A percentile compares a stretch with the other conserved stretches of the same genome.
These are phyloP conservation scores for Cystofilobasidium capitatum DNA, from an alignment of 768 basidiomycete species.

Conservation along the genomic window DNA sequence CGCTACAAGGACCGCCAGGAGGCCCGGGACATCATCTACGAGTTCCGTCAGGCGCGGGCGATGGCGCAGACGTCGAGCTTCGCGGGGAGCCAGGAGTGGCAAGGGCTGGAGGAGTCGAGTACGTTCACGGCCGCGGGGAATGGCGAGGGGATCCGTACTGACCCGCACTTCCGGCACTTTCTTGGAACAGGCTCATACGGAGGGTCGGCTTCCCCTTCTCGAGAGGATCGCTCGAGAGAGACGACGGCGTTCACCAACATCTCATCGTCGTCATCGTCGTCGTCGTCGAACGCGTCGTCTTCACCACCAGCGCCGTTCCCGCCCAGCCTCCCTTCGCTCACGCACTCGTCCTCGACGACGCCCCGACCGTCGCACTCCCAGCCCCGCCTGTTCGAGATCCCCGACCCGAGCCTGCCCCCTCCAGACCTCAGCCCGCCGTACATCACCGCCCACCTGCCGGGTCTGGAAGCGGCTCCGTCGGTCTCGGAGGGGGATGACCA, in stretches of 20 bases:
- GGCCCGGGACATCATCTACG: conserved; percentile 11
- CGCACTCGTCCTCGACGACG: background rate
- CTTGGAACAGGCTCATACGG: background rate
- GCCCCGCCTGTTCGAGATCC: conserved; percentile 1
- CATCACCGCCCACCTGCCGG: background rate
- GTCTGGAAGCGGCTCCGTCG: background rate
- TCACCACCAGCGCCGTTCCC: background rate
- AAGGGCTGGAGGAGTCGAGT: background rate
- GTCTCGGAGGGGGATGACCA: background rate
- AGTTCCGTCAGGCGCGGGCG: conserved; percentile 9
- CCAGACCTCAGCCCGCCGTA: background rate
- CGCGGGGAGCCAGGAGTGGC: conserved; percentile 1
- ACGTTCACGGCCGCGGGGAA: background rate
- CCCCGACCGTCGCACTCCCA: background rate
- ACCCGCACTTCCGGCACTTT: too few species aligned
- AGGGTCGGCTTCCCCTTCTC: background rate
- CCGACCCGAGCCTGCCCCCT: background rate
- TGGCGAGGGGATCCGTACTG: too few species aligned
- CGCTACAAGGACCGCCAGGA: conserved; percentile 23
- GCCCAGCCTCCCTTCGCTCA: background rate
- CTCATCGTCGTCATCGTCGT: background rate
- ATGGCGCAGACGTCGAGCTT: background rate
- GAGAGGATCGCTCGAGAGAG: background rate
- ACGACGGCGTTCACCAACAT: too few species aligned
- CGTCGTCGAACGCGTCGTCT: background rate